These are phyloP conservation scores for Cercospora sojina DNA, from an alignment of 2,329 filamentous ascomycete genomes.

Conservation along the genomic window DNA sequence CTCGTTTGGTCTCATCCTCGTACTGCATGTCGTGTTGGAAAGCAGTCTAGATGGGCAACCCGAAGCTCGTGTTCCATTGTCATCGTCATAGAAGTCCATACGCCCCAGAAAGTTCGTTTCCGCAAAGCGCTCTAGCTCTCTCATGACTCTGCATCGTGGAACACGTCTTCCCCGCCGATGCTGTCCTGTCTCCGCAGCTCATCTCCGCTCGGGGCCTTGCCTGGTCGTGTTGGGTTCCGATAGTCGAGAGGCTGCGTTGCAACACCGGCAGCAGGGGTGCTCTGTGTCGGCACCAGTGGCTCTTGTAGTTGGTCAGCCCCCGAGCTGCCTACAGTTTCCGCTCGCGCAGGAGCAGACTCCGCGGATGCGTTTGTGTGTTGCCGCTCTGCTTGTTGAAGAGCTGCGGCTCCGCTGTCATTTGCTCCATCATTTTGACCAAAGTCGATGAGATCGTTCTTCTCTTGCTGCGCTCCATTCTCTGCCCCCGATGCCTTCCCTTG, in stretches of 20 bases:
- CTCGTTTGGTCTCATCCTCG: not conserved
- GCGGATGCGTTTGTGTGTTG: slow-evolving; percentile 14
- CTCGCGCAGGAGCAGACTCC: slow-evolving; percentile 6
- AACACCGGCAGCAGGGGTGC: slow-evolving; percentile 19
- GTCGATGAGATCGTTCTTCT: slow-evolving; percentile 55
- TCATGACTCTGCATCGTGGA: slow-evolving; percentile 48
- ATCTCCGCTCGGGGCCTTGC: slow-evolving; percentile 18
- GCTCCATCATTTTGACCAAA: slow-evolving; percentile 50
- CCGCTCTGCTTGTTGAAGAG: slow-evolving; percentile 16
- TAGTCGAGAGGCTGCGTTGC: slow-evolving; percentile 12
- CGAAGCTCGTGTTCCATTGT: not conserved
- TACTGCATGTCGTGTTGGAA: not conserved
- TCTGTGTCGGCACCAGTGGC: slow-evolving; percentile 17
- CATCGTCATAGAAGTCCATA: not conserved
- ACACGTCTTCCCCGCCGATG: slow-evolving; percentile 47
- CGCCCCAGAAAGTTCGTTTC: not conserved
- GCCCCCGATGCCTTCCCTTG: slow-evolving; percentile 12
- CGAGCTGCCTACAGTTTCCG: slow-evolving; percentile 3
- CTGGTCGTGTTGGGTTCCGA: slow-evolving; percentile 14
- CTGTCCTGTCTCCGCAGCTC: slow-evolving; percentile 40
- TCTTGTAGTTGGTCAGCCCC: slow-evolving; percentile 15
- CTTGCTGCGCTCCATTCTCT: slow-evolving; percentile 12
- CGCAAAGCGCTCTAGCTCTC: not conserved
- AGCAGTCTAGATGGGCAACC: not conserved
- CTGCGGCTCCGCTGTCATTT: slow-evolving; percentile 5